Conservation (phyloP, 1,284 basidiomycete genomes). For the Cronartium ribicola region DNA sequence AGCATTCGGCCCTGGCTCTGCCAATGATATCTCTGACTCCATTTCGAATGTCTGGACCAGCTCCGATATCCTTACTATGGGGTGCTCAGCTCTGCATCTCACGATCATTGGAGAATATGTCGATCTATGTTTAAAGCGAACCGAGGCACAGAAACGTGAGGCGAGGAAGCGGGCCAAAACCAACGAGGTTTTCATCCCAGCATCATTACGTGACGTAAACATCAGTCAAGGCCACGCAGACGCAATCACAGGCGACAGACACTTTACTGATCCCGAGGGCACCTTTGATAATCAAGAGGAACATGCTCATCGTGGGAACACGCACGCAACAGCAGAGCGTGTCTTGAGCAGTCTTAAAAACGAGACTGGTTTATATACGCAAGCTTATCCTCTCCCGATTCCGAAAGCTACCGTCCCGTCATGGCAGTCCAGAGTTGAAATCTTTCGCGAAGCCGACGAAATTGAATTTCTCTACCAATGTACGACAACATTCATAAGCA, state of each 20-base stretch:
- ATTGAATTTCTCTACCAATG: slow-evolving; percentile 38
- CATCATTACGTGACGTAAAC: slow-evolving; percentile 1
- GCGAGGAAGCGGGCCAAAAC: slow-evolving; percentile 26
- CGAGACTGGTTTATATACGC: slow-evolving; percentile 11
- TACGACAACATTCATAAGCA: slow-evolving; percentile 23
- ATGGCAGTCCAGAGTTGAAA: slow-evolving; percentile 36
- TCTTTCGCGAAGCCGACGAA: slow-evolving; percentile 29
- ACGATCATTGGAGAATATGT: slow-evolving; percentile 31
- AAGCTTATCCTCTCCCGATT: slow-evolving; percentile 39
- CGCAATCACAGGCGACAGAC: slow-evolving; percentile 16
- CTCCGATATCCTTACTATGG: slow-evolving; percentile 16
- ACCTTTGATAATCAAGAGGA: slow-evolving; percentile 1
- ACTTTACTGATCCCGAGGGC: slow-evolving; percentile 11
- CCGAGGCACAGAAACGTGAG: slow-evolving; percentile 17
- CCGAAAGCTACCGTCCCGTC: not conserved
- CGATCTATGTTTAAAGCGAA: slow-evolving; percentile 32
- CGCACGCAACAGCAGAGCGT: not conserved
- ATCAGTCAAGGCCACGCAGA: slow-evolving; percentile 34
- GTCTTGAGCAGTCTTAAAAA: not conserved
- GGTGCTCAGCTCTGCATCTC: slow-evolving; percentile 37
- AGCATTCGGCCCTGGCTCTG: slow-evolving; percentile 2
- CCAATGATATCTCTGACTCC: not conserved
- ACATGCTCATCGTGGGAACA: slow-evolving; percentile 6
- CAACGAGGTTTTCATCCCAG: slow-evolving; percentile 28
- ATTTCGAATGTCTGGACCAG: slow-evolving; percentile 13